Base-by-base conservation (phyloP, 202 grass and related monocot species). In the Zizania palustris region DNA sequence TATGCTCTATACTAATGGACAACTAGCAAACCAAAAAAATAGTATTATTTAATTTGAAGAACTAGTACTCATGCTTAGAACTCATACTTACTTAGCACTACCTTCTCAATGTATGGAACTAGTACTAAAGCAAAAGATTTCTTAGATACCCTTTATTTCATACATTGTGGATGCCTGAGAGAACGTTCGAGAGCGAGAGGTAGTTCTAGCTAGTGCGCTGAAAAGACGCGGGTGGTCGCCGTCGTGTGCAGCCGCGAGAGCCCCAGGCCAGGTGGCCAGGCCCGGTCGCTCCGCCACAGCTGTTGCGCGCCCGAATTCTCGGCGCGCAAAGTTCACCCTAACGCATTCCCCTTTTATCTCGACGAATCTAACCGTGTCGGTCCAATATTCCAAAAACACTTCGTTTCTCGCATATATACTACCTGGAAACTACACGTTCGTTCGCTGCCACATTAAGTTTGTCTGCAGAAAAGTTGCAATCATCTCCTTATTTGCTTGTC, bases 171-270 rank as follows among this genome's bases (percentile, higher is more conserved):
- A n/a, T n/a, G n/a, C n/a, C n/a, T 33, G n/a, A n/a, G 34, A 2
- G 66, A 81, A 75, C 43, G 55, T 73, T 72, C 40, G 35, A 42
- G 68, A 51, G 58, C 59, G 34, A 9, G n/a, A n/a, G n/a, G n/a
- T n/a, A 11, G 22, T n/a, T n/a, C n/a, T n/a, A n/a, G n/a, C n/a
- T 1, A 12, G 3, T 0, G 66, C 48, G 49, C 22, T 46, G 45
- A 34, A 60, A 73, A 73, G 67, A 59, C 28, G 7, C 38, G 38
- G 5, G 60, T 14, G 21, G 10, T 44, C 72, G 44, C 1, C 16
- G 20, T 42, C 65, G 13, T n/a, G n/a, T n/a, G n/a, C n/a, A n/a
- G 28, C 28, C 38, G 33, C 18, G 11, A 11, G 18, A 35, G 2
- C 59, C 64, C 51, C n/a, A n/a, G n/a, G n/a, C n/a, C n/a, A n/a